Conservation (phyloP, 805 yeast genomes). For the Cyberlindnera euphorbiiphila region DNA sequence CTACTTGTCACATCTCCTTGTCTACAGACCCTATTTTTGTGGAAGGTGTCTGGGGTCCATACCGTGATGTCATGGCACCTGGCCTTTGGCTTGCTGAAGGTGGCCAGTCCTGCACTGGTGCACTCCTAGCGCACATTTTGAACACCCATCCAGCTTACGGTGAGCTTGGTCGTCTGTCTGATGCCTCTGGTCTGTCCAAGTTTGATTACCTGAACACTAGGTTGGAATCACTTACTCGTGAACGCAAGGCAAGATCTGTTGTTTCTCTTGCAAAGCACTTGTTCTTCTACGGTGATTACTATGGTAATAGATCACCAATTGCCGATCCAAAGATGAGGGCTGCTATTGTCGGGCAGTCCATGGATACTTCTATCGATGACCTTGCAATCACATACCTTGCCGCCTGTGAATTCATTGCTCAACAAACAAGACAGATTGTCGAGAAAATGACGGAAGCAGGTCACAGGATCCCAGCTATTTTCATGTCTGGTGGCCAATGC, state of each 20-base stretch:
- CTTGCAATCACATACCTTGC: slow-evolving; percentile 84
- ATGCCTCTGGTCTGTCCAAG: slow-evolving; percentile 63
- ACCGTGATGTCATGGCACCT: slow-evolving; percentile 86
- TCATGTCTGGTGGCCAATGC: slow-evolving; percentile 96
- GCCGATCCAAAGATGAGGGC: slow-evolving; percentile 95
- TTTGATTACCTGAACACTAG: slow-evolving; percentile 80
- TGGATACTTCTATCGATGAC: slow-evolving; percentile 84
- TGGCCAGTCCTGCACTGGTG: slow-evolving; percentile 98
- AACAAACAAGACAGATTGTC: slow-evolving; percentile 93
- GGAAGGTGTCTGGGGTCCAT: slow-evolving; percentile 98
- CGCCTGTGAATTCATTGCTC: slow-evolving; percentile 96
- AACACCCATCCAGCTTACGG: slow-evolving; percentile 85
- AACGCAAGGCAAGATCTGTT: slow-evolving; percentile 61
- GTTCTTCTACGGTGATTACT: slow-evolving; percentile 93
- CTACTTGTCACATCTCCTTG: slow-evolving; percentile 92
- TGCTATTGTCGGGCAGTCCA: slow-evolving; percentile 83
- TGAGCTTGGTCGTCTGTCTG: slow-evolving; percentile 65
- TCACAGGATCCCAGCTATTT: slow-evolving; percentile 69
- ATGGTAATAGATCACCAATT: slow-evolving; percentile 96
- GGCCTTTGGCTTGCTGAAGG: slow-evolving; percentile 97
- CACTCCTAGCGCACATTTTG: slow-evolving; percentile 81
- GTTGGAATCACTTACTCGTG: slow-evolving; percentile 61
- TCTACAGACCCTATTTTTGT: slow-evolving; percentile 84
- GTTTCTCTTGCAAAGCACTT: slow-evolving; percentile 78
- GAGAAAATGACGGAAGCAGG: slow-evolving; percentile 81